phyloP scores from a whole-genome alignment of 108 stramenopile genomes.

The Nannochloropsis granulata region DNA sequence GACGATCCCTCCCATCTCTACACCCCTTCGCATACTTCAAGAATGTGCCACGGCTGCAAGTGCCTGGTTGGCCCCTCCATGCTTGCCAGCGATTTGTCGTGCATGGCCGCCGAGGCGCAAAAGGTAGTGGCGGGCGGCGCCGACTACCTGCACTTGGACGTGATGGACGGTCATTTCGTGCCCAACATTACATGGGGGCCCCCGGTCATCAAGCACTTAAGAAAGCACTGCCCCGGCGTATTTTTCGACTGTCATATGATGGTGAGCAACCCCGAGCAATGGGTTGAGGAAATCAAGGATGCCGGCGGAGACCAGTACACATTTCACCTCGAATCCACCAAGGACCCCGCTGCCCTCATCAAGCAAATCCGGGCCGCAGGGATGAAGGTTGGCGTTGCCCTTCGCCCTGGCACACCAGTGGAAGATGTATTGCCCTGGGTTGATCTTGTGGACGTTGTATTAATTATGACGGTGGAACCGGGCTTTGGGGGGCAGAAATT shows the following conservation, averaged over 20 bases:
- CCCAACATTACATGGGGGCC: conserved; percentile 97
- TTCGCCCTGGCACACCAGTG: conserved; percentile 67
- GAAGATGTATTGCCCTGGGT: conserved; percentile 42
- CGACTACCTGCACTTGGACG: conserved; percentile 81
- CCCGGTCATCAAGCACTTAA: conserved; percentile 40
- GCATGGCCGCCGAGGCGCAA: conserved; percentile 51
- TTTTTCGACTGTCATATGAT: conserved; percentile 75
- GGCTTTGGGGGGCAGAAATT: conserved; percentile 73
- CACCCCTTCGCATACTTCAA: neutral
- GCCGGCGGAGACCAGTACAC: conserved; percentile 56
- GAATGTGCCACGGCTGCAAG: neutral
- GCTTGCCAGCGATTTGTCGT: conserved; percentile 61
- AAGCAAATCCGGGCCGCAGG: conserved; percentile 44
- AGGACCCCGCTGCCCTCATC: conserved; percentile 44
- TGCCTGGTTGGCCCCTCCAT: conserved; percentile 56
- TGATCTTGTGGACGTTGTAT: conserved; percentile 52
- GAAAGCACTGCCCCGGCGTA: conserved; percentile 40
- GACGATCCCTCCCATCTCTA: neutral
- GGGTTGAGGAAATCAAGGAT: conserved; percentile 62
- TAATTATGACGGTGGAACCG: conserved; percentile 84
- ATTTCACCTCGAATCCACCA: conserved; percentile 60
- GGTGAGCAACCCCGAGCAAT: conserved; percentile 66
- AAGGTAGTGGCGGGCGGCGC: conserved; percentile 49
- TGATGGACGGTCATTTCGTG: conserved; percentile 97
- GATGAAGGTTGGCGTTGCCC: conserved; percentile 63